A percentile compares a stretch with the other conserved stretches of the same genome.
These are phyloP conservation scores for Pugionium dolabratum DNA, from an alignment of 345 rosid genomes.

Conservation along the genomic window DNA sequence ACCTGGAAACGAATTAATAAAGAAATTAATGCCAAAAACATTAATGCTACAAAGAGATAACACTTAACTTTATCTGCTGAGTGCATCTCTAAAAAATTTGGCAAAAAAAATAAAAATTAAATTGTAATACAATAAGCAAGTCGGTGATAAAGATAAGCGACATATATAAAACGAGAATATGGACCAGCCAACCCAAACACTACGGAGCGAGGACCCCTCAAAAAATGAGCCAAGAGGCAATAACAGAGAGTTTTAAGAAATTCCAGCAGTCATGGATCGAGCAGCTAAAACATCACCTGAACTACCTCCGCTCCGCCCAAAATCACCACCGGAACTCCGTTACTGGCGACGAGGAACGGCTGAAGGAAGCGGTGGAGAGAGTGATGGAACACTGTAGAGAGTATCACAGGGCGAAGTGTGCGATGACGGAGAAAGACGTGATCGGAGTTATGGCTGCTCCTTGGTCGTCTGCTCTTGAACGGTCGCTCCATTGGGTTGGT, in stretches of 20 bases:
- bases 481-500: conserved; percentile 83
- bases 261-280: conserved; percentile 66
- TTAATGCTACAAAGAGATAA: conserved; percentile 5
- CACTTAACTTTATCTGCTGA: conserved; percentile 4
- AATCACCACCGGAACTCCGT: conserved; percentile 43
- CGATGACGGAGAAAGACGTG: conserved; percentile 54
- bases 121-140: neutral
- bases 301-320: conserved; percentile 53
- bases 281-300: conserved; percentile 52
- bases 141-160: conserved; percentile 11
- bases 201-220: conserved; percentile 1
- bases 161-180: too few species aligned
- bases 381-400: conserved; percentile 59
- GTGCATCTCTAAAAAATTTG: neutral
- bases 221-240: conserved; percentile 40
- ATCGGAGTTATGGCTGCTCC: conserved; percentile 58
- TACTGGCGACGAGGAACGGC: conserved; percentile 29
- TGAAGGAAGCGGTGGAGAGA: conserved; percentile 46
- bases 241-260: conserved; percentile 42
- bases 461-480: conserved; percentile 78
- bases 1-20: neutral
- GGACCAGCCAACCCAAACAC: conserved; percentile 10
- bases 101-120: neutral
- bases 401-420: conserved; percentile 54
- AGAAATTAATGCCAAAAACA: neutral